Base-by-base conservation (phyloP, 1,284 basidiomycete species). In the Fomitopsis schrenkii region DNA sequence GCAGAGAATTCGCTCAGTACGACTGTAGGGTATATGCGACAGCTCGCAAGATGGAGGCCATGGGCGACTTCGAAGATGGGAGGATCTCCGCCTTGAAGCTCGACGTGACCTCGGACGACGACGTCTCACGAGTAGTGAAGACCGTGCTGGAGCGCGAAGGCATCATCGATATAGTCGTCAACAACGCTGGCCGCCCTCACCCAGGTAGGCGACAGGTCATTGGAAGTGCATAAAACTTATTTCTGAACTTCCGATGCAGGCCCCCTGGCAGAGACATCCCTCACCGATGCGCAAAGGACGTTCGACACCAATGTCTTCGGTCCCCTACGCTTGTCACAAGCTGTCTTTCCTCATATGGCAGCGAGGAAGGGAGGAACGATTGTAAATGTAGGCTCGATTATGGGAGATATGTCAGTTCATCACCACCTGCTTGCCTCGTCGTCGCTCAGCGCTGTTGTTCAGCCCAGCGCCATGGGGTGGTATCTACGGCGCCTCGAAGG, bases 281-380 rank as follows among this genome's bases (percentile, higher is more conserved):
- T 87, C 35, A 84, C 87, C 1, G 70, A 77, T 40, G 77, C 85
- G 38, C 77, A 79, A 64, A 65, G 73, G 0, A 71, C 77, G 1
- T 90, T 88, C 67, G 83, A 91, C 54, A 78, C 83, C 5, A 93
- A 93, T 65, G 81, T 84, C 1, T 87, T 86, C 66, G 80, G 84
- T 5, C 76, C 85, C 22, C 70, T 92, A 30, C 82, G 87, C 6
- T 71, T 90, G 41, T 79, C 83, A 14, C 84, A 85, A 64, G 81
- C 83, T 0, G 87, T 88, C 10, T 79, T 87, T n/a, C 87, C 88
- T 0, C 78, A 84, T 67, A 93, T 93, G 91, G 85, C 87, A 5
- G 68, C 80, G 57, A 80, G 79, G 45, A 78, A 77, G 62, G 76
- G 76, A 30, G 91, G 91, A 0, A 72, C 84, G 14, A 84, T 94